Base-by-base conservation (phyloP, 345 rosid genomes). In the Citropsis articulata region DNA sequence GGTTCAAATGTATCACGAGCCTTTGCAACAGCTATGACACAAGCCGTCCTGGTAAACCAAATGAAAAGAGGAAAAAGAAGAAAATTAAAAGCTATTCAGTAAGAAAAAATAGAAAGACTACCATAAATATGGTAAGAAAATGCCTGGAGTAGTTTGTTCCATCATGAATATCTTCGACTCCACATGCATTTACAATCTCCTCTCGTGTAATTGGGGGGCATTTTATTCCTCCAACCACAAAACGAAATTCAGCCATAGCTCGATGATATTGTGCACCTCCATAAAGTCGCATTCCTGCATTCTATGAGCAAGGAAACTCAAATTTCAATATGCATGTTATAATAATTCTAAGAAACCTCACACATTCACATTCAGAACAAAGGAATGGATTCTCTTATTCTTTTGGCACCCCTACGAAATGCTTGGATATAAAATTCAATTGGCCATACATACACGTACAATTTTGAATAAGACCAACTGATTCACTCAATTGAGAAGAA, bases 251-350 rank as follows among this genome's bases (percentile, higher is more conserved):
- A 72, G 98, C 98, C 98, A 95, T 93, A 80, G 97, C 97, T 62
- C 94, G 93, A 79, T 92, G 98, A 85, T 93, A 95, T 71, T 93
- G 98, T 79, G 98, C 98, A 40, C 98, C 98, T 2, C 98, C 98
- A 85, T 95, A 95, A 66, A 95, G 94, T 67, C 98, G 97, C 98
- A 95, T 95, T 79, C 93, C 97, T 38, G 98, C 92, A 86, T 95
- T 95, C 98, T 93, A 75, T 57, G 72, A 48, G 65, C 73, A 79
- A 56, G 66, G 30, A 27, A 57, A 67, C 27, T 33, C 25, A 3
- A 5, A 24, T 66, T 59, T 59, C 45, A 31, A 28, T n/a, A n/a
- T 25, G n/a, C 38, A 61, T 21, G 27, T 9, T 38, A 31, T 33
- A 36, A 27, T 25, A 24, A 10, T 28, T 53, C 8, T 4, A n/a